A percentile compares a stretch with the other conserved stretches of the same genome.
These are phyloP conservation scores for Teratosphaeria zuluensis DNA, from an alignment of 2,329 filamentous ascomycete species.

Conservation along the genomic window DNA sequence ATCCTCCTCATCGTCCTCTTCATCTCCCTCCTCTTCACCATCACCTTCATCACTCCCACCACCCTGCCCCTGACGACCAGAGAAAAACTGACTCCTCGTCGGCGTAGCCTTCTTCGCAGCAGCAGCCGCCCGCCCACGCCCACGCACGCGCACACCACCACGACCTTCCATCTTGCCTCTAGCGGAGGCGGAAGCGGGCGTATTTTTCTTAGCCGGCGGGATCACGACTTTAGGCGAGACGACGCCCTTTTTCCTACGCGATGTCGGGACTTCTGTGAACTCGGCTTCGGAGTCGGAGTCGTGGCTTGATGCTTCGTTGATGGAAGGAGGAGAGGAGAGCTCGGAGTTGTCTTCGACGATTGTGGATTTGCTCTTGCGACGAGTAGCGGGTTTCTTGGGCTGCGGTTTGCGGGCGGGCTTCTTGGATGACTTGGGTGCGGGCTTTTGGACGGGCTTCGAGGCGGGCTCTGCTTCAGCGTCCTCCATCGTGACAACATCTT, in stretches of 20 bases:
- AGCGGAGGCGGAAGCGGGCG: background rate
- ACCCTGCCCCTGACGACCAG: conserved; percentile 6
- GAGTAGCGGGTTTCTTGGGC: background rate
- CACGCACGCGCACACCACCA: background rate
- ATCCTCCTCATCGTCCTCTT: conserved; percentile 9
- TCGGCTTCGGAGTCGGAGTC: background rate
- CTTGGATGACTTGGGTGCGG: background rate
- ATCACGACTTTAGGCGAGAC: background rate
- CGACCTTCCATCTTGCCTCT: conserved; percentile 3
- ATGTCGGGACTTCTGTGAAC: background rate
- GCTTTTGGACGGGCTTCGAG: too few relatives aligned
- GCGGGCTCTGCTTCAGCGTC: background rate
- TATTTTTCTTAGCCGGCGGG: background rate
- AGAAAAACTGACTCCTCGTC: conserved; percentile 22
- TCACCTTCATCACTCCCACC: conserved; percentile 6
- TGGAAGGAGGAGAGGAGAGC: background rate
- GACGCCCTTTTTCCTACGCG: background rate
- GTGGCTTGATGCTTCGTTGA: background rate
- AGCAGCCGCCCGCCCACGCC: background rate
- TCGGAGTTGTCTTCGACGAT: background rate
- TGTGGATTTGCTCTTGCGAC: background rate
- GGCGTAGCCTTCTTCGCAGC: conserved; percentile 17
- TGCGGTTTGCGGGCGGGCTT: conserved; percentile 1
- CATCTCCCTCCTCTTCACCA: conserved; percentile 7
- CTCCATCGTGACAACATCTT: conserved; percentile 1